Percentiles rank a stretch among this genome's conserved stretches.
These are phyloP conservation scores for Pittosporum tobira DNA, from an alignment of 129 eudicot species.

Conservation along the genomic window DNA sequence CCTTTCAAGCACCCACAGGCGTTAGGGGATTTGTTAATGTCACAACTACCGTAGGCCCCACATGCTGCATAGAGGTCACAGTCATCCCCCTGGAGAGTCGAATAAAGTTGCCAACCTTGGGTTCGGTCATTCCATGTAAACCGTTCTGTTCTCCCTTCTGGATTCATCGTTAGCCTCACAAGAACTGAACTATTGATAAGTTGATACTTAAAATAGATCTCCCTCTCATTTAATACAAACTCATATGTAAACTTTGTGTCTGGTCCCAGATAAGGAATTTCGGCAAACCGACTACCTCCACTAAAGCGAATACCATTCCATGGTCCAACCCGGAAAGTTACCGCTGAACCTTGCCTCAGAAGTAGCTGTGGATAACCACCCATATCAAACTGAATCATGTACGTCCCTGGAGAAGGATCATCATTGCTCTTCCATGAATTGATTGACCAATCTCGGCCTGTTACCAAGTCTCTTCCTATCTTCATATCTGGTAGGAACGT, in stretches of 20 bases:
- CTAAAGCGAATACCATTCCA: neutral
- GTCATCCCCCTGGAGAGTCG: neutral
- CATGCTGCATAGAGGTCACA: neutral
- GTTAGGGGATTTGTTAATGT: neutral
- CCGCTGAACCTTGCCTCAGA: neutral
- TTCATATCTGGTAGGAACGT: constrained; percentile 14
- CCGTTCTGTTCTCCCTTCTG: neutral
- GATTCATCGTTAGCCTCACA: neutral
- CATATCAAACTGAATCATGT: constrained; percentile 6
- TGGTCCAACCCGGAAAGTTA: neutral
- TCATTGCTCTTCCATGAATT: constrained; percentile 17
- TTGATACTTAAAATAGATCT: neutral
- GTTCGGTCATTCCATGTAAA: neutral
- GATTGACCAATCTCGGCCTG: neutral
- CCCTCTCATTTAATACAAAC: neutral
- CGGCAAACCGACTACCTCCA: no score
- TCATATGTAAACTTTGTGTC: neutral
- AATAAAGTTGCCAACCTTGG: neutral
- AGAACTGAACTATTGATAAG: neutral
- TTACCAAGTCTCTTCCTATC: neutral
- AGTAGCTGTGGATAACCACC: neutral
- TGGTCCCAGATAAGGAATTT: neutral
- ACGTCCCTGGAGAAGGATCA: constrained; percentile 26
- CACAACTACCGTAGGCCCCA: neutral
- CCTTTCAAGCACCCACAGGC: neutral